These are phyloP conservation scores for Solanum chmielewskii DNA, from an alignment of 257 asterid genomes.

Conservation along the genomic window DNA sequence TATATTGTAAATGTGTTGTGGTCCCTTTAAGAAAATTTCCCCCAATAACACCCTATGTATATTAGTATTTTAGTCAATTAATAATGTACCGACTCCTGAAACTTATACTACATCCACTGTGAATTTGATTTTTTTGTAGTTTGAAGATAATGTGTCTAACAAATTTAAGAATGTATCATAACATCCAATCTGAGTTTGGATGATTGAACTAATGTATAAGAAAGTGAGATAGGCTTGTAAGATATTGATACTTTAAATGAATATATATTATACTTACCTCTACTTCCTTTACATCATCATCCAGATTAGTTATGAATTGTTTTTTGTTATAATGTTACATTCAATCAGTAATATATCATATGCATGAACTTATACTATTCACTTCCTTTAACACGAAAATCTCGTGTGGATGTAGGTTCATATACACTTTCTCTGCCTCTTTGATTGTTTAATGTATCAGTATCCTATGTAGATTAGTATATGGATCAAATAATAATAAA, in stretches of 20 bases:
- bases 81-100: too few relatives aligned
- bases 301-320: neutral
- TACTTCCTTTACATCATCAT: neutral
- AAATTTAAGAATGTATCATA: too few relatives aligned
- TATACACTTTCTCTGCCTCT: neutral
- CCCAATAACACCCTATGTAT: neutral
- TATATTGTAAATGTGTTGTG: too few relatives aligned
- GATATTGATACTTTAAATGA: neutral
- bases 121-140: neutral
- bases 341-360: too few relatives aligned
- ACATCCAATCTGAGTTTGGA: neutral
- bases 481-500: neutral
- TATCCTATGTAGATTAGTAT: neutral
- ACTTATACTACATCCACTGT: neutral
- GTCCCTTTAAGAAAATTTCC: too few relatives aligned
- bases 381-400: neutral
- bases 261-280: neutral
- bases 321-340: neutral
- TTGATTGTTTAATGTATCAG: neutral
- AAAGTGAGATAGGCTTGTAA: neutral
- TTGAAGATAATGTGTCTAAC: neutral
- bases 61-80: neutral
- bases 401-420: neutral
- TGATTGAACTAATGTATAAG: neutral
- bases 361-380: neutral